Evolutionary conservation across 129 eudicot species (phyloP).

Genomic region (Helichrysum umbraculigerum): DNA sequence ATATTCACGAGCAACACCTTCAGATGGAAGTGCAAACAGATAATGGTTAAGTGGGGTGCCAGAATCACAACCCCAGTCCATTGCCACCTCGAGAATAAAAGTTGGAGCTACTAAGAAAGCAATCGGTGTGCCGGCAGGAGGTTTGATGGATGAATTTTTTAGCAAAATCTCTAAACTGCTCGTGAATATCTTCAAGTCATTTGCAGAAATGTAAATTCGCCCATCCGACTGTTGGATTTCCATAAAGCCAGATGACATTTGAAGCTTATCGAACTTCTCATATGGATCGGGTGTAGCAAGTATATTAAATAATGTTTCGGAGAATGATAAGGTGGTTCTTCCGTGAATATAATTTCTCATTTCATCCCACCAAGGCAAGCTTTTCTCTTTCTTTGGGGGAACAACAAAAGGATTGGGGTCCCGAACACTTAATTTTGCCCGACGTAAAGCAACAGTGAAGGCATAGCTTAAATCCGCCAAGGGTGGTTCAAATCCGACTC

Average conservation of each 20-base stretch:
- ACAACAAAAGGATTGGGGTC: constrained; percentile 56
- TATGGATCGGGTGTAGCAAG: constrained; percentile 90
- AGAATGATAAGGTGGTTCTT: constrained; percentile 49
- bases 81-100: constrained; percentile 63
- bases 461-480: constrained; percentile 88
- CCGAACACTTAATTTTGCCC: constrained; percentile 82
- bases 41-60: constrained; percentile 86
- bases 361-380: constrained; percentile 99
- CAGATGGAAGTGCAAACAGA: constrained; percentile 80
- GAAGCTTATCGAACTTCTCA: constrained; percentile 75
- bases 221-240: constrained; percentile 96
- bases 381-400: constrained; percentile 85
- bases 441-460: constrained; percentile 89
- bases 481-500: constrained; percentile 87
- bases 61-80: constrained; percentile 97
- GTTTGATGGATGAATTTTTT: constrained; percentile 53
- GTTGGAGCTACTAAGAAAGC: constrained; percentile 71
- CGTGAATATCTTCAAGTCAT: constrained; percentile 64
- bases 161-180: constrained; percentile 81
- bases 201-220: constrained; percentile 56
- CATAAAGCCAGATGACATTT: constrained; percentile 52
- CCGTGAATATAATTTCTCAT: constrained; percentile 95
- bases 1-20: constrained; percentile 68
- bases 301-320: constrained; percentile 55
- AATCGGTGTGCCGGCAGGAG: constrained; percentile 44